phyloP scores from a whole-genome alignment of 2,329 filamentous ascomycete genomes.

The Lecanicillium sp. region DNA sequence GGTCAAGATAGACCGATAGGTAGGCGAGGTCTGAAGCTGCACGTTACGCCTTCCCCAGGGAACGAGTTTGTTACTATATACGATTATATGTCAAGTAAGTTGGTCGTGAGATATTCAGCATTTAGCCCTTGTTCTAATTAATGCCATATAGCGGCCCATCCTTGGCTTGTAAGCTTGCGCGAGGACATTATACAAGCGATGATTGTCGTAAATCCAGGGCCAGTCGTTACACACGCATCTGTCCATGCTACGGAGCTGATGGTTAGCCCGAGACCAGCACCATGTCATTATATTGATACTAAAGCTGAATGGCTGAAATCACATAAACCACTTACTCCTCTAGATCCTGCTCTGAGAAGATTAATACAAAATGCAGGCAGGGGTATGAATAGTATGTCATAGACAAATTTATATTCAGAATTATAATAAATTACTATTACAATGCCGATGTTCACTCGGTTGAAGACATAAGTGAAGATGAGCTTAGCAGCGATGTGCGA shows the following conservation, averaged over 20 bases:
- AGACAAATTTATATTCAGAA: background rate
- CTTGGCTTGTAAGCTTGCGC: background rate
- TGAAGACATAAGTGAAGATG: no score
- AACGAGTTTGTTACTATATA: slow-evolving; percentile 18
- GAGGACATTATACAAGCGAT: slow-evolving; percentile 1
- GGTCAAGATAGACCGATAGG: slow-evolving; percentile 15
- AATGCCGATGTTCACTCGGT: no score
- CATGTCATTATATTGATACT: no score
- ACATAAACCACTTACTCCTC: no score
- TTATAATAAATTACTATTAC: no score
- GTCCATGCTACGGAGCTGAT: no score
- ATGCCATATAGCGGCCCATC: slow-evolving; percentile 1
- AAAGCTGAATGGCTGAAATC: no score
- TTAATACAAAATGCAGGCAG: no score
- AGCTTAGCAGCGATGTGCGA: no score
- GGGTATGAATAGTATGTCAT: background rate
- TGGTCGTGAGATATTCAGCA: background rate
- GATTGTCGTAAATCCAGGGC: background rate
- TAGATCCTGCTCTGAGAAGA: no score
- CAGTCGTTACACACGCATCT: no score
- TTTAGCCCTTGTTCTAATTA: background rate
- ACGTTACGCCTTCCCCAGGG: slow-evolving; percentile 15
- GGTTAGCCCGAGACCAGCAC: no score
- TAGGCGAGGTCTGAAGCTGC: slow-evolving; percentile 14
- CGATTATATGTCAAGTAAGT: slow-evolving; percentile 12